phyloP scores from a whole-genome alignment of 75 land plant species.

The Sequoia sempervirens region DNA sequence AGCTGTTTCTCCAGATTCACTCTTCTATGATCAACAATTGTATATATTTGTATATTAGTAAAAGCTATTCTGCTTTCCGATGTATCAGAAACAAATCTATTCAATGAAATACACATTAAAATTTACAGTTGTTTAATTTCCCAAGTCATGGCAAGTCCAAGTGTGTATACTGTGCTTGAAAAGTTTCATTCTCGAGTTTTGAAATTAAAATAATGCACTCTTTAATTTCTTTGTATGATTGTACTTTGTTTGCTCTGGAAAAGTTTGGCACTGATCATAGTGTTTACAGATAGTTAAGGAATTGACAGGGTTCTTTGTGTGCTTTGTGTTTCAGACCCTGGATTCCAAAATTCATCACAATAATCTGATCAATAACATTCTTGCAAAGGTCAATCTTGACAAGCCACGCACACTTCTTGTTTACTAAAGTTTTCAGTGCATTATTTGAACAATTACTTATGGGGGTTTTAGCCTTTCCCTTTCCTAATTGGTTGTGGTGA shows the following conservation, averaged over 20 bases:
- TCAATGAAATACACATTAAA: no score
- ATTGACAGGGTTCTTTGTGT: not conserved
- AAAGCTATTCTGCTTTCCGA: no score
- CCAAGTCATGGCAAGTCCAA: no score
- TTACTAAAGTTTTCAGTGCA: not conserved
- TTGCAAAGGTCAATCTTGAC: conserved; percentile 78
- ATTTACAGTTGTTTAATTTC: no score
- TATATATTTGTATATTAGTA: no score
- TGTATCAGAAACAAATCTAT: no score
- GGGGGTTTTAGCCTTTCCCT: not conserved
- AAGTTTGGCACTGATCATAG: not conserved
- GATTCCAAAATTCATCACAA: conserved; percentile 99
- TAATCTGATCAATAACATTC: conserved; percentile 94
- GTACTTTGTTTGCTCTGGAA: not conserved
- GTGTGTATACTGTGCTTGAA: not conserved
- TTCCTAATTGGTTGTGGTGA: not conserved
- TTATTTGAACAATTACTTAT: not conserved
- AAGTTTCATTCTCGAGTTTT: not conserved
- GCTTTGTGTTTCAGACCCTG: conserved; percentile 55
- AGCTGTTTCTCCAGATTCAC: no score
- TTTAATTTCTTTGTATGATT: not conserved
- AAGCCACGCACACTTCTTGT: not conserved
- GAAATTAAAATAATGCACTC: not conserved
- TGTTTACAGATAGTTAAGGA: not conserved
- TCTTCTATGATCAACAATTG: no score